phyloP scores from a whole-genome alignment of 2,329 filamentous ascomycete genomes.

The Fusarium cicatricum region DNA sequence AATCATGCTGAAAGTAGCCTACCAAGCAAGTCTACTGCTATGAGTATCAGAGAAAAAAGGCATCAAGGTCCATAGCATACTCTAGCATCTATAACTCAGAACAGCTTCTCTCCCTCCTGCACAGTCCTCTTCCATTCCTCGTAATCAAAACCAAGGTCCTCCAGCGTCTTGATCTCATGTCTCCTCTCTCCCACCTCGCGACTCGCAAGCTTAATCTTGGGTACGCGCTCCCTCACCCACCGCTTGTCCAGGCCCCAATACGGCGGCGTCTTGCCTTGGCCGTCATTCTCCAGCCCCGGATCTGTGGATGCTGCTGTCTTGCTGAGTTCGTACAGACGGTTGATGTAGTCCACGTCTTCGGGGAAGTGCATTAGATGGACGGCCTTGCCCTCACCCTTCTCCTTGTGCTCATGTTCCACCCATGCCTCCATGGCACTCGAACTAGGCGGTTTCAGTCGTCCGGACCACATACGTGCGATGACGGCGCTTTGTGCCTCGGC shows the following conservation, averaged over 20 bases:
- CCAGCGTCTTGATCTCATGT: constrained; percentile 45
- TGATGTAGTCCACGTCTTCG: constrained; percentile 67
- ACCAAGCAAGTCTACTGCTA: no score
- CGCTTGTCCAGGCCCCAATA: constrained; percentile 52
- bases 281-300: constrained; percentile 48
- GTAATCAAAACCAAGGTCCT: constrained; percentile 52
- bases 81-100: constrained; percentile 10
- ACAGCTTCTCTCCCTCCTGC: constrained; percentile 27
- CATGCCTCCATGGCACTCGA: constrained; percentile 65
- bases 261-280: constrained; percentile 49
- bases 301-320: constrained; percentile 49
- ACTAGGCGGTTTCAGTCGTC: constrained; percentile 64
- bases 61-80: not conserved
- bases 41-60: no score
- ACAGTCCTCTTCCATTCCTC: constrained; percentile 41
- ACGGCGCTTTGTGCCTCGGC: constrained; percentile 74
- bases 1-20: no score
- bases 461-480: constrained; percentile 72
- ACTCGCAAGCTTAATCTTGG: constrained; percentile 52
- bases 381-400: constrained; percentile 52
- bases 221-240: constrained; percentile 52
- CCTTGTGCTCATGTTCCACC: constrained; percentile 63
- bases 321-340: constrained; percentile 61
- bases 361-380: constrained; percentile 57
- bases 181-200: constrained; percentile 47